phyloP scores from a whole-genome alignment of 2,329 filamentous ascomycete genomes.

The Sporothrix curviconia region DNA sequence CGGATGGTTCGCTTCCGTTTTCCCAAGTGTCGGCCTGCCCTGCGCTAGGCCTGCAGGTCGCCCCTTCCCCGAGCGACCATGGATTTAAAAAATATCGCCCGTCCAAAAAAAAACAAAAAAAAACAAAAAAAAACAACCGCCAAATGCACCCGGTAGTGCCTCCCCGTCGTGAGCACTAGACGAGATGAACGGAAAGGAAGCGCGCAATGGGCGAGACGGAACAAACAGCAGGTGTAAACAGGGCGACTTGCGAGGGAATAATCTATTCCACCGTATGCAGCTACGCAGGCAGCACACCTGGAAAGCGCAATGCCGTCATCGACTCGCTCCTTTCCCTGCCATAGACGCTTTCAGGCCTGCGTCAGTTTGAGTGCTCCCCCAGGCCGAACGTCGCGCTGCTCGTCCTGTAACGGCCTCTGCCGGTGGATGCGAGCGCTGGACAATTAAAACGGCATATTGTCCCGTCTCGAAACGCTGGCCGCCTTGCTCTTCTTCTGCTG shows the following conservation, averaged over 20 bases:
- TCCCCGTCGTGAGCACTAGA: not conserved
- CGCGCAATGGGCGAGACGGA: not conserved
- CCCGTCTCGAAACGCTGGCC: not conserved
- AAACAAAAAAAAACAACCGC: not conserved
- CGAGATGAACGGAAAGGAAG: not conserved
- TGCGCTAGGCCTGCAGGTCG: not conserved
- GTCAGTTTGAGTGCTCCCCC: not conserved
- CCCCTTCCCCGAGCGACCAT: slow-evolving; percentile 7
- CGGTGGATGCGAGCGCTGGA: not conserved
- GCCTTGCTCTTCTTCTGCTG: not conserved
- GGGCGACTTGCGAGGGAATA: not conserved
- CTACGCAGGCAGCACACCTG: not conserved
- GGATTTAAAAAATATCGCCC: no score
- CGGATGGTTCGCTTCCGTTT: slow-evolving; percentile 6
- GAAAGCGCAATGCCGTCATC: slow-evolving; percentile 1
- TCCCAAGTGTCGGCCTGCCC: not conserved
- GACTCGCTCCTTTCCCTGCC: not conserved
- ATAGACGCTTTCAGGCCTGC: not conserved
- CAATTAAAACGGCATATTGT: no score
- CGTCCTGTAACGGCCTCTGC: slow-evolving; percentile 1
- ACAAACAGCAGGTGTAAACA: not conserved
- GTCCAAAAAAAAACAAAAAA: no score
- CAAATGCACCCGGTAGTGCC: not conserved
- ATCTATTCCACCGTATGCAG: slow-evolving; percentile 2
- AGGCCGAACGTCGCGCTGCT: not conserved